phyloP scores from a whole-genome alignment of 1,284 basidiomycete genomes.

The Pascua guehoae region DNA sequence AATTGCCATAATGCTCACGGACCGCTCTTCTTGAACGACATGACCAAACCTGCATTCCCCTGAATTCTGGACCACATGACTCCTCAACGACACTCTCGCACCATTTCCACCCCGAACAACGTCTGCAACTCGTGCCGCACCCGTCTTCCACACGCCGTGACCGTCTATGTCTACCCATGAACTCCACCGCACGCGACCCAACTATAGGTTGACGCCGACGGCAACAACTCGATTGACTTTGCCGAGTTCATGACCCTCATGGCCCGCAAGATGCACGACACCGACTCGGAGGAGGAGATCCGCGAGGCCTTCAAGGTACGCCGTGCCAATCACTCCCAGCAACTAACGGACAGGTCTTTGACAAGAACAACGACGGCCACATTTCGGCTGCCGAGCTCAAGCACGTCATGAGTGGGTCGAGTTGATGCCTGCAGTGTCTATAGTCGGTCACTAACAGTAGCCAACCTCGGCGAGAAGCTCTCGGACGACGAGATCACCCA shows the following conservation, averaged over 20 bases:
- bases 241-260: slow-evolving; percentile 93
- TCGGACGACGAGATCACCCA: slow-evolving; percentile 91
- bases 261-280: slow-evolving; percentile 93
- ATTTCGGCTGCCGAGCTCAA: slow-evolving; percentile 67
- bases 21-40: neutral
- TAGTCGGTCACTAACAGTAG: slow-evolving; percentile 18
- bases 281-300: slow-evolving; percentile 71
- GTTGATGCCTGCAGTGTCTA: neutral
- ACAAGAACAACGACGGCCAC: slow-evolving; percentile 63
- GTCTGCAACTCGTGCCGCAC: neutral
- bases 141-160: no score
- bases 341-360: slow-evolving; percentile 53
- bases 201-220: slow-evolving; percentile 56
- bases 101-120: neutral
- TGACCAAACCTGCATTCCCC: no score
- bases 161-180: neutral
- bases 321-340: neutral
- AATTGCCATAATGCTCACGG: slow-evolving; percentile 2
- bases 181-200: neutral
- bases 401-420: slow-evolving; percentile 81
- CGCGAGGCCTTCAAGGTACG: slow-evolving; percentile 61
- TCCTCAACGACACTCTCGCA: neutral
- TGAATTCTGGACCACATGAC: no score
- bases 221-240: slow-evolving; percentile 89
- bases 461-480: slow-evolving; percentile 77